Evolutionary conservation across 1,139 yeast species (phyloP).

Genomic region (Pichia sp.): DNA sequence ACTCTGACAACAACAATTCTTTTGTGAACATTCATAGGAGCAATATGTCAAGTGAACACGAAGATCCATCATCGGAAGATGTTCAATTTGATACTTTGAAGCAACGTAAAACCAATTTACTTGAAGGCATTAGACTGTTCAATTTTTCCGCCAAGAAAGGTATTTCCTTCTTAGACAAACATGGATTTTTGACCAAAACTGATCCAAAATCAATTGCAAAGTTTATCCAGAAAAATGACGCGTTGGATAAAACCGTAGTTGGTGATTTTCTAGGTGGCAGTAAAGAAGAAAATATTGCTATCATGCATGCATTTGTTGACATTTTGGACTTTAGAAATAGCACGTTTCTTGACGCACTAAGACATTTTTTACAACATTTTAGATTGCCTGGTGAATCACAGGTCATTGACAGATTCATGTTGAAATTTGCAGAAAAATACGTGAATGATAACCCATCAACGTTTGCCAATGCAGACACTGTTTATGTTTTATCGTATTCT

Average conservation of each 20-base stretch:
- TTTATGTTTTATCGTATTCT: conserved; percentile 87
- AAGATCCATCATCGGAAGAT: conserved; percentile 26
- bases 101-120: conserved; percentile 71
- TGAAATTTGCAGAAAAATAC: conserved; percentile 91
- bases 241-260: conserved; percentile 67
- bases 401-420: conserved; percentile 92
- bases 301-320: conserved; percentile 94
- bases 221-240: conserved; percentile 64
- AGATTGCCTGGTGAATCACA: conserved; percentile 98
- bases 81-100: conserved; percentile 78
- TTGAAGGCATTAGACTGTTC: conserved; percentile 73
- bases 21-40: background rate
- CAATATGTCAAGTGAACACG: conserved; percentile 10
- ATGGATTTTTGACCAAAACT: conserved; percentile 54
- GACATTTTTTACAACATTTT: conserved; percentile 77
- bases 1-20: conserved; percentile 3
- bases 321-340: conserved; percentile 65
- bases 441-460: conserved; percentile 78
- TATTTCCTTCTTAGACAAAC: conserved; percentile 47
- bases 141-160: conserved; percentile 84
- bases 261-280: conserved; percentile 96
- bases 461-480: conserved; percentile 90
- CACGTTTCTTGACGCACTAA: conserved; percentile 78
- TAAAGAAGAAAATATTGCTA: conserved; percentile 63
- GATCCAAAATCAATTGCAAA: conserved; percentile 64